Conservation (phyloP, 768 basidiomycete genomes). For the Tremella fuciformis region DNA sequence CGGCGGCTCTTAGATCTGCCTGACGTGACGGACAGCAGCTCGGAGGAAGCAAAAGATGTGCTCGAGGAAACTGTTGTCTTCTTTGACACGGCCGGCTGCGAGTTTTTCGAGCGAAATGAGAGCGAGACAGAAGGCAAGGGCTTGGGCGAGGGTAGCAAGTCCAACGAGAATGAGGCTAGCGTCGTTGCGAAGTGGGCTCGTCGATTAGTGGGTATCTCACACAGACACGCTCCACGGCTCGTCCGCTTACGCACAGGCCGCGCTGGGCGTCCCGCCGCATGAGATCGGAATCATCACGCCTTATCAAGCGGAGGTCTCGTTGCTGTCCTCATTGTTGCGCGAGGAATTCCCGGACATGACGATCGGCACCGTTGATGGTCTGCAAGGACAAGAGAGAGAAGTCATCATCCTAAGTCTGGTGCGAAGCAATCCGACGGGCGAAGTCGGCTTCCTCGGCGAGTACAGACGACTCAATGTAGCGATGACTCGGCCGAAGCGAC, state of each 20-base stretch:
- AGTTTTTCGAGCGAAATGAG: constrained; percentile 74
- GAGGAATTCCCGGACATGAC: constrained; percentile 64
- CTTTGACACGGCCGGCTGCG: constrained; percentile 90
- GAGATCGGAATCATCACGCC: constrained; percentile 89
- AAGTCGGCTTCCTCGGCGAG: constrained; percentile 93
- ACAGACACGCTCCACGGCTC: neutral
- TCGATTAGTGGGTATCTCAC: constrained; percentile 62
- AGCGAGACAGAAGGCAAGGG: constrained; percentile 59
- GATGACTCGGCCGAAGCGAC: constrained; percentile 80
- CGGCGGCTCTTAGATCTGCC: constrained; percentile 73
- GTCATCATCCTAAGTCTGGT: constrained; percentile 83
- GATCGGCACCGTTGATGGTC: constrained; percentile 91
- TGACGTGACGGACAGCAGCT: constrained; percentile 55
- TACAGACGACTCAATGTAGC: constrained; percentile 76
- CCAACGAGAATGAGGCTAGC: constrained; percentile 90
- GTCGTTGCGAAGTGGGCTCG: constrained; percentile 80
- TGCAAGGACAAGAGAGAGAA: constrained; percentile 82
- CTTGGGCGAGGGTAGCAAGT: constrained; percentile 80
- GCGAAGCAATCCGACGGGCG: constrained; percentile 79
- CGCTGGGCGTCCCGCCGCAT: constrained; percentile 56
- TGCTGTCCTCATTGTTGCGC: constrained; percentile 73
- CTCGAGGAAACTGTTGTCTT: constrained; percentile 80
- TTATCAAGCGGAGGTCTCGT: constrained; percentile 91
- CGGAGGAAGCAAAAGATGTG: constrained; percentile 67
- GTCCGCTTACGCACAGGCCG: constrained; percentile 1